These are phyloP conservation scores for Phellinidium pouzarii DNA, from an alignment of 1,284 basidiomycete genomes.

Conservation along the genomic window DNA sequence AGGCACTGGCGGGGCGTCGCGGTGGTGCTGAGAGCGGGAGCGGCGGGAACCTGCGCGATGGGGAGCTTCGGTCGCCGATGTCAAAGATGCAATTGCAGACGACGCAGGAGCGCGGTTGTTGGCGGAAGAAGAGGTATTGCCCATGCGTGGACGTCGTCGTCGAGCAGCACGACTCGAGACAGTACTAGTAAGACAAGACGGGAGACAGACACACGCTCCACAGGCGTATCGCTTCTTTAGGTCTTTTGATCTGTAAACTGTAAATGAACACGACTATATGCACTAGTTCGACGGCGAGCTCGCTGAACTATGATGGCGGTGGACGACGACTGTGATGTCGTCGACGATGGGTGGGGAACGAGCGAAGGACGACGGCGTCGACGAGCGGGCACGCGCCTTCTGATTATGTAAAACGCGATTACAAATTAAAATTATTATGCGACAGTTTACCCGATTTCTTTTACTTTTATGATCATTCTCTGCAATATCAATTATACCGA, in stretches of 20 bases:
- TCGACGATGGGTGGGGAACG: neutral
- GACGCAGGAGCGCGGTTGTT: constrained; percentile 13
- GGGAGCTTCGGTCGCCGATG: constrained; percentile 5
- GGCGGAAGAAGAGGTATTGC: constrained; percentile 19
- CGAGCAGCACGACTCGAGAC: neutral
- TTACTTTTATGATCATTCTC: no score
- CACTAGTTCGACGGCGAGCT: neutral
- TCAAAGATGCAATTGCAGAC: neutral
- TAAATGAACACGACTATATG: neutral
- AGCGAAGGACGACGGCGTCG: neutral
- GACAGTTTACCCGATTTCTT: no score
- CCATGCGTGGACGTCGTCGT: constrained; percentile 13
- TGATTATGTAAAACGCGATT: neutral
- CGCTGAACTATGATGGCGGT: neutral
- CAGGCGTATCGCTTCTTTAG: neutral
- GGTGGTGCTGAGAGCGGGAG: constrained; percentile 15
- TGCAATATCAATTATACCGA: no score
- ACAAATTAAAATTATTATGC: no score
- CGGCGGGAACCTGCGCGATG: constrained; percentile 13
- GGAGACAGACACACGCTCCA: neutral
- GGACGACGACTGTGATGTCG: neutral
- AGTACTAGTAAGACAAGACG: neutral
- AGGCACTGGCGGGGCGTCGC: neutral
- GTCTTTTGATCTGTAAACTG: neutral
- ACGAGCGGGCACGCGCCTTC: neutral